These are phyloP conservation scores for Veloporphyrellus conicus DNA, from an alignment of 1,284 basidiomycete species.

Conservation along the genomic window DNA sequence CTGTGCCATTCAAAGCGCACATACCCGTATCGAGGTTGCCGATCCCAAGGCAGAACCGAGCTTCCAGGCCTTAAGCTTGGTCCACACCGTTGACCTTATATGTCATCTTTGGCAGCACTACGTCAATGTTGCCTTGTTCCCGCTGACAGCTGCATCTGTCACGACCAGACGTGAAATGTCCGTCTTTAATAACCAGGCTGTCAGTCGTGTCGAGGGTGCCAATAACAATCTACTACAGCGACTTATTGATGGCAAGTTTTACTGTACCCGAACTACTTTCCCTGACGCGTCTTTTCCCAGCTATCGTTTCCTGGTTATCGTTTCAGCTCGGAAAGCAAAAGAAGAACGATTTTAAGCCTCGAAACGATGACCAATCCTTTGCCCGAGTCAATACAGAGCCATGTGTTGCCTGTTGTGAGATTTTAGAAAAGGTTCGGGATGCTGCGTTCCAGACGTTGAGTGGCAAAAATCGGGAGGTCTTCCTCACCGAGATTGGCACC, in stretches of 20 bases:
- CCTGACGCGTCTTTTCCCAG: conserved; percentile 37
- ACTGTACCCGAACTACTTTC: not conserved
- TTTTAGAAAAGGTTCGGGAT: conserved; percentile 77
- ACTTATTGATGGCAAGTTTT: conserved; percentile 70
- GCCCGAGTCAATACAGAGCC: conserved; percentile 94
- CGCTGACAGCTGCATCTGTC: conserved; percentile 81
- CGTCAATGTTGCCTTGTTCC: conserved; percentile 85
- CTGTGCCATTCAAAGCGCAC: conserved; percentile 47
- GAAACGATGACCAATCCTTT: conserved; percentile 93
- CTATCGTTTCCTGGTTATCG: conserved; percentile 66
- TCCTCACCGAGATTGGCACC: conserved; percentile 91
- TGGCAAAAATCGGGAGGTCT: conserved; percentile 88
- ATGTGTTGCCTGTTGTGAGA: conserved; percentile 84
- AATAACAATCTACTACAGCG: conserved; percentile 83
- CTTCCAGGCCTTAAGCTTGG: conserved; percentile 63
- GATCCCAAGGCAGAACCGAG: conserved; percentile 81
- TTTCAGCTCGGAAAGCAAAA: conserved; percentile 87
- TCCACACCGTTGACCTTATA: conserved; percentile 82
- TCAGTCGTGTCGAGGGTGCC: conserved; percentile 84
- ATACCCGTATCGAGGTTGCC: conserved; percentile 65
- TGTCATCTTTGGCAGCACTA: conserved; percentile 98
- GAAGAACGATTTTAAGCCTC: conserved; percentile 93
- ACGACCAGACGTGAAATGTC: conserved; percentile 91
- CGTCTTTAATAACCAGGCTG: conserved; percentile 87
- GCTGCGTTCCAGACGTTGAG: conserved; percentile 70